Evolutionary conservation across 169 alveolate genomes (phyloP), one percentile per base, ranked within the genome.

Genomic region (Miamiensis avidus): DNA sequence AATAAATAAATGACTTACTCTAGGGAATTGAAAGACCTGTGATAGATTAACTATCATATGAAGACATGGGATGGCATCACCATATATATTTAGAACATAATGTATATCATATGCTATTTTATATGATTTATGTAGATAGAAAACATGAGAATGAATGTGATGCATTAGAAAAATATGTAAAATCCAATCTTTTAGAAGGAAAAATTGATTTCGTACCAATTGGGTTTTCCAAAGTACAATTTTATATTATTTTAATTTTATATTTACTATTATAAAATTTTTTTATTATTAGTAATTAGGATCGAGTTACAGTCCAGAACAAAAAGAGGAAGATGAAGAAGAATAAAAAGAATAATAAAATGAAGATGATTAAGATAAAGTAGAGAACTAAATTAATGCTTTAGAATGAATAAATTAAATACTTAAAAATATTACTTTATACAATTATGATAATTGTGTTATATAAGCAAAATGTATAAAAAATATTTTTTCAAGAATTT

Each of bases 1-100:
- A 20, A 0, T 15, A 34, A 0, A n/a, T 78, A 33, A 1, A 25
- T 49, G 28, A 32, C 30, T 76, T 76, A 0, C 1, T 31, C 33
- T 76, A 76, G n/a, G 28, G n/a, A 0, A 6, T 33, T 0, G 0
- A 77, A 11, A 79, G 84, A 74, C 64, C 28, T 79, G 25, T 34
- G 64, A 32, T 29, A 65, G 84, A 34, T 34, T 33, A 79, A 27
- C 11, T 79, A 29, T 79, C 84, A 26, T 27, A 49, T 65, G 65
- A 72, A 27, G 76, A 79, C 0, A 82, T 73, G 64, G 90, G 86
- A 27, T 86, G 90, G 90, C 34, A 86, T 74, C 81, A 81, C 25
- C 90, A 86, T n/a, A 86, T 86, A 0, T 86, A 86, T 65, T 75
- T 81, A 32, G 90, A 86, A 65, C 90, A 86, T 75, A 86, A 76